Conservation (phyloP, 2,329 filamentous ascomycete species). For the Microdochium bolleyi region DNA sequence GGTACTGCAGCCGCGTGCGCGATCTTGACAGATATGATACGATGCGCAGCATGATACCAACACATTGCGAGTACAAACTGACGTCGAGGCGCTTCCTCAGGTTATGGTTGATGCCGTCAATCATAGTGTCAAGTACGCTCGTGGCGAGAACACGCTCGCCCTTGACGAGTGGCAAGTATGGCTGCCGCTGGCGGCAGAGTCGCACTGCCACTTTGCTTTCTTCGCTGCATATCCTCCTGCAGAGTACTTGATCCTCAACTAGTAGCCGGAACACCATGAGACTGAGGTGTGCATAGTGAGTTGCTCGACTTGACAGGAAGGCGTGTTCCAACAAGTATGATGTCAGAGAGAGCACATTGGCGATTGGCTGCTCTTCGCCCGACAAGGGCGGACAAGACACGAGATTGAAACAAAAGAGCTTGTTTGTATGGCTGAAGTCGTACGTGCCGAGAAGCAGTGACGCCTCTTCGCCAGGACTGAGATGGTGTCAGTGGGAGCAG, state of each 20-base stretch:
- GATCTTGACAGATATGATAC: slow-evolving; percentile 79
- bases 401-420: slow-evolving; percentile 84
- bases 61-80: slow-evolving; percentile 71
- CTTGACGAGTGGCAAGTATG: slow-evolving; percentile 68
- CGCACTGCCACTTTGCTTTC: slow-evolving; percentile 68
- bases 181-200: slow-evolving; percentile 81
- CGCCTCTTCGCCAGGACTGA: slow-evolving; percentile 69
- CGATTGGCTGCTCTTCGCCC: slow-evolving; percentile 65
- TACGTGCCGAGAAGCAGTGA: slow-evolving; percentile 79
- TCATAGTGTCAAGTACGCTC: slow-evolving; percentile 74
- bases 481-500: slow-evolving; percentile 16
- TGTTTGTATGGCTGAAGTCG: slow-evolving; percentile 91
- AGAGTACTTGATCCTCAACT: slow-evolving; percentile 74
- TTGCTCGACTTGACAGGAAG: slow-evolving; percentile 69
- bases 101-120: slow-evolving; percentile 93
- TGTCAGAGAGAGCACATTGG: slow-evolving; percentile 75
- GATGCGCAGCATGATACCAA: slow-evolving; percentile 75
- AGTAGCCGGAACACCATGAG: slow-evolving; percentile 80
- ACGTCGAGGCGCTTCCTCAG: slow-evolving; percentile 78
- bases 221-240: slow-evolving; percentile 77
- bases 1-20: slow-evolving; percentile 74
- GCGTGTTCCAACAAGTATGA: slow-evolving; percentile 94
- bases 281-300: slow-evolving; percentile 77
- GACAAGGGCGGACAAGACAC: slow-evolving; percentile 58
- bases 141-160: slow-evolving; percentile 68